Percentiles rank a stretch among this genome's conserved stretches.
These are phyloP conservation scores for Globisporangium megalacanthum DNA, from an alignment of 352 stramenopile species.

Conservation along the genomic window DNA sequence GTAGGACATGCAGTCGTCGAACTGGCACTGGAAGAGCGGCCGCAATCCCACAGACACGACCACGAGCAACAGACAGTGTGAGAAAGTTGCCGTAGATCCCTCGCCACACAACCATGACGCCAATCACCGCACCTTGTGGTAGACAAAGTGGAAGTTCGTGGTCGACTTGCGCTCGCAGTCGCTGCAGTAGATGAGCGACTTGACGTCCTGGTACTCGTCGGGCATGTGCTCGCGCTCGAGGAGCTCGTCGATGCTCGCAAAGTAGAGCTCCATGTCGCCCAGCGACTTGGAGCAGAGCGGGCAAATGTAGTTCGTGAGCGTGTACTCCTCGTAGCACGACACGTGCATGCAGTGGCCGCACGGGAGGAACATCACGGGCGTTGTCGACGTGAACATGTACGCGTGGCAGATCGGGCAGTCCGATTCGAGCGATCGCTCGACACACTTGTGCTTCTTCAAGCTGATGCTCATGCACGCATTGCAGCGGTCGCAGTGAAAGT, in stretches of 20 bases:
- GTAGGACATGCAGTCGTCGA: constrained; percentile 73
- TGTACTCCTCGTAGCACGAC: constrained; percentile 93
- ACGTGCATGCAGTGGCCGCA: constrained; percentile 97
- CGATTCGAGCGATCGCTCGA: constrained; percentile 92
- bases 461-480: constrained; percentile 96
- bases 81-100: neutral
- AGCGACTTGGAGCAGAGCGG: constrained; percentile 94
- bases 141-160: constrained; percentile 82
- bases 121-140: constrained; percentile 62
- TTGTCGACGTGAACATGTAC: constrained; percentile 95
- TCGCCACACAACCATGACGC: no score
- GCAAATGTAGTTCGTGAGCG: constrained; percentile 93
- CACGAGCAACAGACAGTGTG: neutral
- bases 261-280: constrained; percentile 92
- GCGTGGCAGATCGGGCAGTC: constrained; percentile 95
- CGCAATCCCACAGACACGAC: neutral
- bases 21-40: constrained; percentile 45
- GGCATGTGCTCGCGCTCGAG: constrained; percentile 79
- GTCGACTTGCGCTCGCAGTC: constrained; percentile 83
- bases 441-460: constrained; percentile 90
- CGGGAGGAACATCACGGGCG: constrained; percentile 91
- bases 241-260: constrained; percentile 81
- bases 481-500: constrained; percentile 97
- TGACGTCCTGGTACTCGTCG: constrained; percentile 64
- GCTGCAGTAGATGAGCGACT: constrained; percentile 79